These are phyloP conservation scores for Hura crepitans DNA, from an alignment of 441 rosid species.

Conservation along the genomic window DNA sequence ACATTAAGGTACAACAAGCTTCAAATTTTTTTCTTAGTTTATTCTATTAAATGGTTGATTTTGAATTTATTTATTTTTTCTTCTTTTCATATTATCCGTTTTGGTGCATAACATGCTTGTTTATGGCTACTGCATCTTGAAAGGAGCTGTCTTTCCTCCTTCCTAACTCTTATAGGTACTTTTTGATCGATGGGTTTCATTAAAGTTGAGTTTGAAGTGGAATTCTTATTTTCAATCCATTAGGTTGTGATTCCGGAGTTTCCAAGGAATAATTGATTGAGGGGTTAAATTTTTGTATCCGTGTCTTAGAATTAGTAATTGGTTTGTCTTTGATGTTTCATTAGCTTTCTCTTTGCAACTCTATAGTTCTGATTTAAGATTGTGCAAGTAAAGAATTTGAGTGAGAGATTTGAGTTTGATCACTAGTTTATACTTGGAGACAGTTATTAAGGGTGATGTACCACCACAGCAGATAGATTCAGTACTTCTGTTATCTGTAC, in stretches of 20 bases:
- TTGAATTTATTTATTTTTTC: background rate
- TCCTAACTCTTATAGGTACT: background rate
- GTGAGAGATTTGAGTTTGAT: slow-evolving; percentile 3
- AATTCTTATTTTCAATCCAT: background rate
- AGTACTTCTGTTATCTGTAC: background rate
- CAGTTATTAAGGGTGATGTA: background rate
- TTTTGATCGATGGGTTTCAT: slow-evolving; percentile 2
- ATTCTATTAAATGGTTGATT: slow-evolving; percentile 5
- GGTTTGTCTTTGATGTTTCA: background rate
- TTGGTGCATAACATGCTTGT: slow-evolving; percentile 5
- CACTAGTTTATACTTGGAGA: background rate
- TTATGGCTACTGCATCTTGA: background rate
- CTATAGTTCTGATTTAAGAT: background rate
- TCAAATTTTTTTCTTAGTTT: background rate
- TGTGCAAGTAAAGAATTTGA: background rate
- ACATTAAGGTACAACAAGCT: slow-evolving; percentile 39
- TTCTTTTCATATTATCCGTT: background rate
- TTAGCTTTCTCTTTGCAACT: background rate
- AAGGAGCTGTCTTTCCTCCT: background rate
- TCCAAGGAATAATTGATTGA: background rate
- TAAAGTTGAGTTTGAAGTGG: background rate
- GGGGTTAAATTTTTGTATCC: background rate
- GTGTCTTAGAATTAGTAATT: background rate
- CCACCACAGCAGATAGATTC: background rate
- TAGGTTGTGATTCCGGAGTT: background rate